Percentiles rank a stretch among this genome's conserved stretches.
Evolutionary conservation across 2,329 filamentous ascomycete genomes (phyloP).

Genomic region (Xylariaceae sp.): DNA sequence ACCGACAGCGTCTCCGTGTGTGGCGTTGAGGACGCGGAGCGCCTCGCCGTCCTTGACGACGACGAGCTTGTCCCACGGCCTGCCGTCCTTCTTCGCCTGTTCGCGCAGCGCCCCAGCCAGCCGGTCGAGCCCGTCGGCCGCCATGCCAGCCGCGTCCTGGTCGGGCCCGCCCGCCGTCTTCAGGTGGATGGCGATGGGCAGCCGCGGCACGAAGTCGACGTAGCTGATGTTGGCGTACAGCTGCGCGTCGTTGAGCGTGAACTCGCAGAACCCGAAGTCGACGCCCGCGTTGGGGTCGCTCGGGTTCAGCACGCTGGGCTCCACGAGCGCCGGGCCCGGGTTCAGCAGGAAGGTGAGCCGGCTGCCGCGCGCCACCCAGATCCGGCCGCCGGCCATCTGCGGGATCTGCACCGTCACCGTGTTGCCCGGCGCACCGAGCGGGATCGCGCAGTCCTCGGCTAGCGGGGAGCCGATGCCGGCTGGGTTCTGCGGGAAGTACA

Average conservation of each 20-base stretch:
- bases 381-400: slow-evolving; percentile 66
- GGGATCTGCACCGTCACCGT: slow-evolving; percentile 63
- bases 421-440: slow-evolving; percentile 60
- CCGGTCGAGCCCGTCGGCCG: slow-evolving; percentile 59
- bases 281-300: slow-evolving; percentile 59
- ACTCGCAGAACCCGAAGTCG: slow-evolving; percentile 65
- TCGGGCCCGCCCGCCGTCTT: slow-evolving; percentile 48
- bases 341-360: slow-evolving; percentile 68
- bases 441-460: slow-evolving; percentile 63
- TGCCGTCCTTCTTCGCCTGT: slow-evolving; percentile 61
- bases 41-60: slow-evolving; percentile 41
- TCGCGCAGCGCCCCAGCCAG: slow-evolving; percentile 59
- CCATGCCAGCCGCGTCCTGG: slow-evolving; percentile 64
- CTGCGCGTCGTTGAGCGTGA: slow-evolving; percentile 62
- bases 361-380: slow-evolving; percentile 65
- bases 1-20: slow-evolving; percentile 49
- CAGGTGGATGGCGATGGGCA: slow-evolving; percentile 61
- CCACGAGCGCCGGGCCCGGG: slow-evolving; percentile 68
- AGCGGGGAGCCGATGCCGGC: slow-evolving; percentile 54
- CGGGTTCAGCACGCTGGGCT: slow-evolving; percentile 70
- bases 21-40: slow-evolving; percentile 52
- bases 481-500: slow-evolving; percentile 64
- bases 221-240: slow-evolving; percentile 70
- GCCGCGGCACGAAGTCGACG: slow-evolving; percentile 67
- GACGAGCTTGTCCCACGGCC: slow-evolving; percentile 66